Conservation (phyloP, 225 moss, liverwort and hornwort species). For the Pseudisothecium myosuroides region DNA sequence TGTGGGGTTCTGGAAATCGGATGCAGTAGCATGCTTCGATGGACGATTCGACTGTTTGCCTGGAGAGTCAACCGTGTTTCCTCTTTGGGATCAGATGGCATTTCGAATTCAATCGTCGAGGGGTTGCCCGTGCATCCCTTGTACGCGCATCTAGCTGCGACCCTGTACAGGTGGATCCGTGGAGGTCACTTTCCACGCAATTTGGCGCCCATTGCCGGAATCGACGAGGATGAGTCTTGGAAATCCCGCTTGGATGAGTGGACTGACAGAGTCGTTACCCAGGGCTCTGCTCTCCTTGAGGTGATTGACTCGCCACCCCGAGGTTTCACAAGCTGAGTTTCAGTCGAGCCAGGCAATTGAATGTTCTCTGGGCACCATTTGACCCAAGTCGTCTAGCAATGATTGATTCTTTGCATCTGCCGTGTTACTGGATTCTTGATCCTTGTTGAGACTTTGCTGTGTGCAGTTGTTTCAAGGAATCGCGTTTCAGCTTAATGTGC, state of each 20-base stretch:
- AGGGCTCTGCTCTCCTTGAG: constrained; percentile 51
- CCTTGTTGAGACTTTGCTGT: background rate
- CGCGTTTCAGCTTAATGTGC: constrained; percentile 61
- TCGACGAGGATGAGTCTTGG: constrained; percentile 47
- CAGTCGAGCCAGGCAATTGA: background rate
- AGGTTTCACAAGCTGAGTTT: background rate
- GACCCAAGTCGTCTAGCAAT: background rate
- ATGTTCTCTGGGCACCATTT: background rate
- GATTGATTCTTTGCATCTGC: background rate
- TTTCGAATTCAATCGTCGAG: constrained; percentile 11
- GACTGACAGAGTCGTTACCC: constrained; percentile 37
- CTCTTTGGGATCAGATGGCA: constrained; percentile 13
- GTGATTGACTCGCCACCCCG: constrained; percentile 11
- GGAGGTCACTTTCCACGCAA: constrained; percentile 43
- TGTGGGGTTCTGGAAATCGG: background rate
- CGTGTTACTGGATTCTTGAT: background rate
- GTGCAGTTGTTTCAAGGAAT: constrained; percentile 42
- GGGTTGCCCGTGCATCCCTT: constrained; percentile 68
- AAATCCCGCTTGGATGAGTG: constrained; percentile 39
- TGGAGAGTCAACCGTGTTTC: background rate
- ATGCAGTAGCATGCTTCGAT: background rate
- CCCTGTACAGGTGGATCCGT: constrained; percentile 54
- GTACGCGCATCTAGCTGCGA: constrained; percentile 51
- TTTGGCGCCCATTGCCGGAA: constrained; percentile 54
- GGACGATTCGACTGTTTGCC: background rate